Base-by-base conservation (phyloP, 1,284 basidiomycete species). In the Trichosporon inkin region DNA sequence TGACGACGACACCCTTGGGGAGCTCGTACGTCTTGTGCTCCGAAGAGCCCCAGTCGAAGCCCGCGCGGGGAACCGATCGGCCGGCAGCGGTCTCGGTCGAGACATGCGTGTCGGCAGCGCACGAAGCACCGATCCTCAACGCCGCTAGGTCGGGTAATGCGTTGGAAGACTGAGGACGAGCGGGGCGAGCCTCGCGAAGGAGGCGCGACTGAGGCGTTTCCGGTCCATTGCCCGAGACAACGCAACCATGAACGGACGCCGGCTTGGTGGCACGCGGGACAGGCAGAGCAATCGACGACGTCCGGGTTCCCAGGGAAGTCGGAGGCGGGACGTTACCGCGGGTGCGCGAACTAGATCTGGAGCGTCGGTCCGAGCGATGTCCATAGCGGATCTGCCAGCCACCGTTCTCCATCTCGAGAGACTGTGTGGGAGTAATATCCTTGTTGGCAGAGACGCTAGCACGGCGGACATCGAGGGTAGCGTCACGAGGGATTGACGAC, bases 341-440 rank as follows among this genome's bases (percentile, higher is more conserved):
- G 7, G 59, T 53, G 24, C 60, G 57, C 24, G 53, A 44, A 32
- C 49, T 51, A 3, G 32, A 35, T 3, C 49, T 24, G 14, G 53
- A 56, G 8, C 37, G 41, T 22, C 34, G 32, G 17, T 17, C 51
- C 34, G 17, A 34, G 24, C 41, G 32, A 14, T 32, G 22, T 10
- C 40, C 35, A 60, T 73, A 73, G 49, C 66, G 67, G 61, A 74
- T 67, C 61, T 69, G 68, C 74, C 74, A 75, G 20, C 65, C 61
- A 11, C 70, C 67, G 20, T 68, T 64, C 38, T 67, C 66, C 37
- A 65, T 58, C 51, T 73, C 69, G 22, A 76, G 63, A 17, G 64
- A 67, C 63, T 75, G 72, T 58, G 67, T 72, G 19, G 75, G 75
- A 3, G 75, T 76, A 55, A 47, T 62, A 44, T 70, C 62, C 49